These are phyloP conservation scores for Kodamaea leandrae DNA, from an alignment of 805 yeast genomes.

Conservation along the genomic window DNA sequence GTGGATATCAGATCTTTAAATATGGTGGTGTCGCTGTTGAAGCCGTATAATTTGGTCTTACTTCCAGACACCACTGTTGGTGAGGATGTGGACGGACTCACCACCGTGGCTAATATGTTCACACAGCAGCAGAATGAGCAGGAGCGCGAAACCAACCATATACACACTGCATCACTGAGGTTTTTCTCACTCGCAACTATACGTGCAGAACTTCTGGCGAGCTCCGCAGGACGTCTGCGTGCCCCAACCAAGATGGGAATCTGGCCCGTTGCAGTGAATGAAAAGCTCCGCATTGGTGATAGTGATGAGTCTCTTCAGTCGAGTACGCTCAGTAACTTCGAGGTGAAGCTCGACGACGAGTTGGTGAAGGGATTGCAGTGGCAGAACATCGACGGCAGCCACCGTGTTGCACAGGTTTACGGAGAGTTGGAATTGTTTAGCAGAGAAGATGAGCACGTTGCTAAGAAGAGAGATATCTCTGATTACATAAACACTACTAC, in stretches of 20 bases:
- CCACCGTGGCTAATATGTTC: slow-evolving; percentile 26
- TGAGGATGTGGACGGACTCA: slow-evolving; percentile 23
- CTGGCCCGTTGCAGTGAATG: slow-evolving; percentile 34
- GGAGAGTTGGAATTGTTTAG: slow-evolving; percentile 55
- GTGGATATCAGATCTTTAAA: slow-evolving; percentile 81
- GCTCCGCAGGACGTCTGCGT: slow-evolving; percentile 6
- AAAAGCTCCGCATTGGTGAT: slow-evolving; percentile 43
- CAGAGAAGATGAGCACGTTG: slow-evolving; percentile 13
- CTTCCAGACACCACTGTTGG: slow-evolving; percentile 43
- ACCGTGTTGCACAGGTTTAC: slow-evolving; percentile 74
- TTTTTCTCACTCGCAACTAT: slow-evolving; percentile 31
- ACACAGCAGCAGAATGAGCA: slow-evolving; percentile 30
- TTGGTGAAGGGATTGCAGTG: slow-evolving; percentile 64
- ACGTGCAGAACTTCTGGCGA: slow-evolving; percentile 25
- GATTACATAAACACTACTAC: slow-evolving; percentile 33
- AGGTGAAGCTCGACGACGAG: slow-evolving; percentile 65
- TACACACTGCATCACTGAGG: slow-evolving; percentile 21
- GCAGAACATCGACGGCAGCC: slow-evolving; percentile 83
- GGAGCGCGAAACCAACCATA: slow-evolving; percentile 19
- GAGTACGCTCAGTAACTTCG: slow-evolving; percentile 34
- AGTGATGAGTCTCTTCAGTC: slow-evolving; percentile 4
- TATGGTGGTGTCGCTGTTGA: slow-evolving; percentile 72
- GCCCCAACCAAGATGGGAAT: slow-evolving; percentile 29
- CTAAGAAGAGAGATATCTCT: slow-evolving; percentile 5
- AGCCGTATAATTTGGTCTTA: slow-evolving; percentile 70